phyloP scores from a whole-genome alignment of 2,329 filamentous ascomycete species.

The Aspergillus brasiliensis region DNA sequence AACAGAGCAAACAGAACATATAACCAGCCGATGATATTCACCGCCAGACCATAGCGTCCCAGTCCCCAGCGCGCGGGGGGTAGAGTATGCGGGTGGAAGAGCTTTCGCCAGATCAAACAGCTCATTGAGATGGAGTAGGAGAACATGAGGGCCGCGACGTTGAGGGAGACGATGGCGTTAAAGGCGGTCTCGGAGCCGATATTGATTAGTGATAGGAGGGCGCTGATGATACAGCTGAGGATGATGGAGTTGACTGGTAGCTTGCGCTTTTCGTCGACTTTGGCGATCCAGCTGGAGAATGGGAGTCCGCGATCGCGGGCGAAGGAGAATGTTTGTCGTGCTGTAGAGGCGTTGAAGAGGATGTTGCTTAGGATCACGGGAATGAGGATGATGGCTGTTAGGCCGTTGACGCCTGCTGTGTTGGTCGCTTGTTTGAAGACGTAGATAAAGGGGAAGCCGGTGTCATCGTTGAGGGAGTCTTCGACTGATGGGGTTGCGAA shows the following conservation, averaged over 20 bases:
- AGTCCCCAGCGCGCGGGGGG: slow-evolving; percentile 46
- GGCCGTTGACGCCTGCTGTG: slow-evolving; percentile 27
- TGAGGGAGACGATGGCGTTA: slow-evolving; percentile 55
- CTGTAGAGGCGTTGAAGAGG: slow-evolving; percentile 42
- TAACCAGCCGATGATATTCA: slow-evolving; percentile 49
- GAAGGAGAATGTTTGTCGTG: slow-evolving; percentile 47
- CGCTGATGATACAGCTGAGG: slow-evolving; percentile 33
- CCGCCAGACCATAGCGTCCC: slow-evolving; percentile 45
- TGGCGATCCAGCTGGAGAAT: slow-evolving; percentile 42
- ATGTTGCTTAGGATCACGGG: slow-evolving; percentile 44
- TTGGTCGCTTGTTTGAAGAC: slow-evolving; percentile 43
- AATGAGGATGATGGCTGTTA: slow-evolving; percentile 18
- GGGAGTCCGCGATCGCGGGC: slow-evolving; percentile 49
- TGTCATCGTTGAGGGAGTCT: slow-evolving; percentile 42
- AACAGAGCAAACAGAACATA: slow-evolving; percentile 50
- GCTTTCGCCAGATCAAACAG: slow-evolving; percentile 47
- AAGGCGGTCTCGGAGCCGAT: slow-evolving; percentile 55
- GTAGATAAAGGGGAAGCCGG: slow-evolving; percentile 51
- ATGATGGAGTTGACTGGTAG: slow-evolving; percentile 47
- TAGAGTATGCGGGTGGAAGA: slow-evolving; percentile 39
- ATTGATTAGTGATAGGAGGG: slow-evolving; percentile 52
- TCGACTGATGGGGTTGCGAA: slow-evolving; percentile 37
- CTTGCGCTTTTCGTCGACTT: slow-evolving; percentile 39
- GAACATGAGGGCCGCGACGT: slow-evolving; percentile 49
- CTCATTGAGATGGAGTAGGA: slow-evolving; percentile 54